Evolutionary conservation across 2,329 filamentous ascomycete species (phyloP).

Genomic region (Trichoderma guizhouense): DNA sequence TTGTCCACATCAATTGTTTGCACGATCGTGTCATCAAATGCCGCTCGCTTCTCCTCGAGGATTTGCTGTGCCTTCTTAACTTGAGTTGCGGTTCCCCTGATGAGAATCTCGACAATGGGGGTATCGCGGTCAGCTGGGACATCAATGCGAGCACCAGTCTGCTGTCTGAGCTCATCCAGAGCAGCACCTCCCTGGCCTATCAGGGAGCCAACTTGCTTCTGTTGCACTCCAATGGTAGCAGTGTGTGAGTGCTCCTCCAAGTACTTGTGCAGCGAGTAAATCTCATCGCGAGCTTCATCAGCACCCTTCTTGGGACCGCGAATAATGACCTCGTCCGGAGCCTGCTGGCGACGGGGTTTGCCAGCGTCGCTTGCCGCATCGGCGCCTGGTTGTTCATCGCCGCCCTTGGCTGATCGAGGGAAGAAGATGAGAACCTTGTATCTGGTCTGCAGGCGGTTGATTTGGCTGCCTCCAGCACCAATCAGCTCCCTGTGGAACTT

Average conservation of each 20-base stretch:
- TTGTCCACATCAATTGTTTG: constrained; percentile 87
- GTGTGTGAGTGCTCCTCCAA: constrained; percentile 82
- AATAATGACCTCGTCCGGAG: constrained; percentile 82
- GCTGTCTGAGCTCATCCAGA: constrained; percentile 83
- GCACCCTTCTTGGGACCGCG: constrained; percentile 91
- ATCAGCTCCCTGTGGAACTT: constrained; percentile 95
- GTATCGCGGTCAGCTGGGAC: constrained; percentile 78
- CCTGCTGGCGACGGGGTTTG: constrained; percentile 67
- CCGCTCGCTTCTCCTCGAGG: constrained; percentile 77
- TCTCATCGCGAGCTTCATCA: constrained; percentile 86
- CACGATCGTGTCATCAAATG: constrained; percentile 86
- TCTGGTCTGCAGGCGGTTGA: constrained; percentile 86
- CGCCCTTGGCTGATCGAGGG: constrained; percentile 62
- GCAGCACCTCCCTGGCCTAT: constrained; percentile 88
- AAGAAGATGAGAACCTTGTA: constrained; percentile 97
- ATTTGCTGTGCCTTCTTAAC: constrained; percentile 90
- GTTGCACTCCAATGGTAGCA: constrained; percentile 78
- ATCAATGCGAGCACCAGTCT: constrained; percentile 85
- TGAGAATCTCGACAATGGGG: constrained; percentile 75
- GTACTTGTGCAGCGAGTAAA: constrained; percentile 84
- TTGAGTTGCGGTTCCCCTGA: constrained; percentile 89
- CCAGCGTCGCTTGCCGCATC: constrained; percentile 68
- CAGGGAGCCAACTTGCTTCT: constrained; percentile 87
- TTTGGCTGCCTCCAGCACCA: constrained; percentile 79
- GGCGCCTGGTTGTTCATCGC: constrained; percentile 67